These are phyloP conservation scores for Xylaria arbuscula DNA, from an alignment of 2,329 filamentous ascomycete species.

Conservation along the genomic window DNA sequence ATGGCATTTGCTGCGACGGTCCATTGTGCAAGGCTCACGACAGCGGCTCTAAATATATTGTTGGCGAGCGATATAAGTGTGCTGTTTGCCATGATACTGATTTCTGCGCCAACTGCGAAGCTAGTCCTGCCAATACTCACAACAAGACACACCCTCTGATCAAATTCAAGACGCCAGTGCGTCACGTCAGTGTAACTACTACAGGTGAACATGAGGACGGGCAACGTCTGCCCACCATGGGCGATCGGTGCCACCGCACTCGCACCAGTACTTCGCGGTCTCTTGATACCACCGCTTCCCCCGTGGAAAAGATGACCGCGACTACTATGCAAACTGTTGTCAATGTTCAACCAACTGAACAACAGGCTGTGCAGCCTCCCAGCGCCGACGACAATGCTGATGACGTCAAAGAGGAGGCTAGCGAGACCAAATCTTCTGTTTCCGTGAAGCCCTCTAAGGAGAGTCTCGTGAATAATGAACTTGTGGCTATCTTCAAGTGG, in stretches of 20 bases:
- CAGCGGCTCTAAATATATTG: slow-evolving; percentile 75
- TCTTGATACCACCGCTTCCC: slow-evolving; percentile 62
- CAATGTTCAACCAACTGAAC: slow-evolving; percentile 73
- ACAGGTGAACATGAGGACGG: slow-evolving; percentile 79
- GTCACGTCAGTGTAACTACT: slow-evolving; percentile 87
- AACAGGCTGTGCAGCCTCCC: slow-evolving; percentile 31
- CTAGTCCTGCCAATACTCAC: slow-evolving; percentile 83
- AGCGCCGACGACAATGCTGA: background rate
- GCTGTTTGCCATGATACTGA: slow-evolving; percentile 94
- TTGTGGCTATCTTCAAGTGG: slow-evolving; percentile 73
- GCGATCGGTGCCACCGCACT: slow-evolving; percentile 66
- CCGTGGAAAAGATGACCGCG: slow-evolving; percentile 59
- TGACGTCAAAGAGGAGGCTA: slow-evolving; percentile 49
- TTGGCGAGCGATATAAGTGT: slow-evolving; percentile 94
- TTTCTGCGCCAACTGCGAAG: slow-evolving; percentile 95
- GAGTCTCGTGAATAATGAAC: slow-evolving; percentile 44
- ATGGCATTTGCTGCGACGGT: slow-evolving; percentile 93
- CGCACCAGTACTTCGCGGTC: slow-evolving; percentile 46
- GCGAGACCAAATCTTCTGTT: slow-evolving; percentile 39
- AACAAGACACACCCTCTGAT: slow-evolving; percentile 97
- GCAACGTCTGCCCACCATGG: slow-evolving; percentile 73
- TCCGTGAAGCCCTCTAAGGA: slow-evolving; percentile 26
- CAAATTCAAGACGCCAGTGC: slow-evolving; percentile 94
- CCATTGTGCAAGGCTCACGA: slow-evolving; percentile 77
- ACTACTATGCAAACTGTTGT: slow-evolving; percentile 76